These are phyloP conservation scores for Gliomastix tumulicola DNA, from an alignment of 2,329 filamentous ascomycete genomes.

Conservation along the genomic window DNA sequence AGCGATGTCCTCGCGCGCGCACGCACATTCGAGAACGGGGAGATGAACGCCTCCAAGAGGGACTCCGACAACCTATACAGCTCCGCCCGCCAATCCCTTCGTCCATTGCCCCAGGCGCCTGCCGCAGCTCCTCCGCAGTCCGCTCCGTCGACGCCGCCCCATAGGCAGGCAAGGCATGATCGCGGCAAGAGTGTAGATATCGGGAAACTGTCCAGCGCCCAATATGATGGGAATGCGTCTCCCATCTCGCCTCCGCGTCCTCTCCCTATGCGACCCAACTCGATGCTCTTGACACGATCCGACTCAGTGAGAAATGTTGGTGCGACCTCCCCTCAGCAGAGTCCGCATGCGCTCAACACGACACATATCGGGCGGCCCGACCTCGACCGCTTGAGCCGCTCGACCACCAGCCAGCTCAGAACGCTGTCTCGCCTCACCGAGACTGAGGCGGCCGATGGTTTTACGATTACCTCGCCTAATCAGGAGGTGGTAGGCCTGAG, in stretches of 20 bases:
- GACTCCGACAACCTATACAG: slow-evolving; percentile 61
- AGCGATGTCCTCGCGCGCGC: slow-evolving; percentile 61
- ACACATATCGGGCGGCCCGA: slow-evolving; percentile 58
- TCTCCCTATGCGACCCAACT: slow-evolving; percentile 45
- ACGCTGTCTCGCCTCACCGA: slow-evolving; percentile 80
- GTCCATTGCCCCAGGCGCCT: slow-evolving; percentile 64
- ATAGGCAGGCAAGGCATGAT: slow-evolving; percentile 28
- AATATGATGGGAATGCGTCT: slow-evolving; percentile 31
- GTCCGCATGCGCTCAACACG: slow-evolving; percentile 19
- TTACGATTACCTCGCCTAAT: slow-evolving; percentile 67
- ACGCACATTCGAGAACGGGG: slow-evolving; percentile 35
- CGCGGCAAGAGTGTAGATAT: slow-evolving; percentile 62
- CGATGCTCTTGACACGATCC: slow-evolving; percentile 52
- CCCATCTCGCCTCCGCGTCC: slow-evolving; percentile 33
- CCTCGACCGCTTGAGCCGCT: slow-evolving; percentile 75
- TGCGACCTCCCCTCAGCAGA: slow-evolving; percentile 19
- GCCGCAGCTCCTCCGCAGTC: slow-evolving; percentile 30
- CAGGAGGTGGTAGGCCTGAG: slow-evolving; percentile 86
- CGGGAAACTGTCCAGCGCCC: slow-evolving; percentile 42
- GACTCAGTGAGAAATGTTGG: slow-evolving; percentile 39
- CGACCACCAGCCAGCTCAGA: slow-evolving; percentile 82
- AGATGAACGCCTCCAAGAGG: slow-evolving; percentile 32
- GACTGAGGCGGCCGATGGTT: slow-evolving; percentile 68
- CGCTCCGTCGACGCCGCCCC: slow-evolving; percentile 11
- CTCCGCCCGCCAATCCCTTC: slow-evolving; percentile 68